phyloP scores from a whole-genome alignment of 2,329 filamentous ascomycete genomes.

The Tolypocladium amazonense region DNA sequence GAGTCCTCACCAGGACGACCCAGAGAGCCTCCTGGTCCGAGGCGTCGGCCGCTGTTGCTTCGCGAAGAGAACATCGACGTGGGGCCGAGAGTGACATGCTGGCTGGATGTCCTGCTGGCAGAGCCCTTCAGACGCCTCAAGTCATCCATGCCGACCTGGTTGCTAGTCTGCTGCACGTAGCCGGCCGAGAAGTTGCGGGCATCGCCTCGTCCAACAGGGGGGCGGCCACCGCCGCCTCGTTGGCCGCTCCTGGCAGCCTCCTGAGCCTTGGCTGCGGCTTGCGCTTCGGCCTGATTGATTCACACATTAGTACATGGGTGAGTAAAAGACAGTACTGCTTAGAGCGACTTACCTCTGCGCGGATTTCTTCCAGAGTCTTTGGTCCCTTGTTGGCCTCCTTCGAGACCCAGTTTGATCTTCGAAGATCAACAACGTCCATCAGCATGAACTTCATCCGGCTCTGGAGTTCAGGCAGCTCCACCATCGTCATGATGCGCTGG shows the following conservation, averaged over 20 bases:
- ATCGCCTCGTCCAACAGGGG: constrained; percentile 72
- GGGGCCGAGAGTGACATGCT: constrained; percentile 63
- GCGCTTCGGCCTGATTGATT: constrained; percentile 51
- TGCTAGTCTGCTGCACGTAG: constrained; percentile 64
- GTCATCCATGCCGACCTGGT: constrained; percentile 86
- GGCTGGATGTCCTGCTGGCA: constrained; percentile 47
- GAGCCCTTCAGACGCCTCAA: constrained; percentile 68
- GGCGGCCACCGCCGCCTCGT: constrained; percentile 60
- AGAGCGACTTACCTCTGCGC: constrained; percentile 53
- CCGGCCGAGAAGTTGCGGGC: constrained; percentile 70
- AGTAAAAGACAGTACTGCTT: not conserved
- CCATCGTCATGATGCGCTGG: constrained; percentile 70
- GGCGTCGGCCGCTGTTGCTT: constrained; percentile 77
- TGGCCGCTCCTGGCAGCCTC: constrained; percentile 54
- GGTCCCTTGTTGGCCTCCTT: constrained; percentile 91
- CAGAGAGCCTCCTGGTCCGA: constrained; percentile 65
- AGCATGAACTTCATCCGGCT: constrained; percentile 95
- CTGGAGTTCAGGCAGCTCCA: constrained; percentile 67
- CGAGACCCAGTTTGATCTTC: constrained; percentile 65
- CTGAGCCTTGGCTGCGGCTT: constrained; percentile 69
- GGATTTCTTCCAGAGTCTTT: constrained; percentile 91
- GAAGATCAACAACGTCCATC: constrained; percentile 83
- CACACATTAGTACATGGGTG: constrained; percentile 13
- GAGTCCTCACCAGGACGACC: constrained; percentile 74
- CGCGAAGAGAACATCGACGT: constrained; percentile 81